These are phyloP conservation scores for Tetracentron sinense DNA, from an alignment of 164 flowering plant genomes.

Conservation along the genomic window DNA sequence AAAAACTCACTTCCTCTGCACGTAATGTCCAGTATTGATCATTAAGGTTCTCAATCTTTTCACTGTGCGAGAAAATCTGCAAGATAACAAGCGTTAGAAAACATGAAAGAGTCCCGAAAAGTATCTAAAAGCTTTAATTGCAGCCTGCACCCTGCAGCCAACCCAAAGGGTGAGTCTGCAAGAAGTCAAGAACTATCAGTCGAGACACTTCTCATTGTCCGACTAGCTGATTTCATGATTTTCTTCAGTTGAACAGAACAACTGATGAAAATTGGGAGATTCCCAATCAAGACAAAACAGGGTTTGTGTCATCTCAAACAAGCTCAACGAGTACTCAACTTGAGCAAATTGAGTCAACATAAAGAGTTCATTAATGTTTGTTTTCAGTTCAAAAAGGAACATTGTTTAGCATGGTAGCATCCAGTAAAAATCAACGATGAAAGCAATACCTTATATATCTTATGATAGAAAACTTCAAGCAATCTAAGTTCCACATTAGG, in stretches of 20 bases:
- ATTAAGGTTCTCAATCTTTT: constrained; percentile 80
- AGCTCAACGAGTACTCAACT: not conserved
- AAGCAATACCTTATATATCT: constrained; percentile 54
- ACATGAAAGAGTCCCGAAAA: too few species aligned
- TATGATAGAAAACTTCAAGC: constrained; percentile 66
- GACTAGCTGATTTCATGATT: not conserved
- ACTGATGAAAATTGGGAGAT: not conserved
- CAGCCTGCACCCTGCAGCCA: not conserved
- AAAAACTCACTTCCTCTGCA: constrained; percentile 65
- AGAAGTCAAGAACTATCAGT: not conserved
- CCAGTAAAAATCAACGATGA: not conserved
- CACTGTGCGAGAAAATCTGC: constrained; percentile 72
- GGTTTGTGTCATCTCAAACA: not conserved
- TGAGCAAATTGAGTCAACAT: not conserved
- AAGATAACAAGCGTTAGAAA: not conserved
- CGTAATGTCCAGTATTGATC: constrained; percentile 90
- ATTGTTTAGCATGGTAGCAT: not conserved
- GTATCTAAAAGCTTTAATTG: not conserved
- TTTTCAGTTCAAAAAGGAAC: not conserved
- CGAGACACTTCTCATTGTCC: not conserved
- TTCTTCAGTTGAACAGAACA: not conserved
- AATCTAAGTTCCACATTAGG: constrained; percentile 56
- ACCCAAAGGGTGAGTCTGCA: not conserved
- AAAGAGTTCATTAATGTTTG: too few species aligned
- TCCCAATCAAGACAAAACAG: not conserved